Base-by-base conservation (phyloP, 2,329 filamentous ascomycete species). In the Nemania sp. region DNA sequence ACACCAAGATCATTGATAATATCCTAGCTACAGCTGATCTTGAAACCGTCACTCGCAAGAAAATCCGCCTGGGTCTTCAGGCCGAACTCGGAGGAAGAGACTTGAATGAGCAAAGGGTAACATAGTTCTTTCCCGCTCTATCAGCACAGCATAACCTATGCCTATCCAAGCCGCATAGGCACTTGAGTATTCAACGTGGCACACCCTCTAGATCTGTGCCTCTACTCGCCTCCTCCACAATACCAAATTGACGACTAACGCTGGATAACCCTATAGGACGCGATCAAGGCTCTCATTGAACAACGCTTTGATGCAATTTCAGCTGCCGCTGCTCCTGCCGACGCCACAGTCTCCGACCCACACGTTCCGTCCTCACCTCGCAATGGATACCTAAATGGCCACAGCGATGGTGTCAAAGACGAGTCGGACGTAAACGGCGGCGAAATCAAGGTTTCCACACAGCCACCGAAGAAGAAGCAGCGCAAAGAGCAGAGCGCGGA, bases 261-360 rank as follows among this genome's bases (percentile, higher is more conserved):
- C 11, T n/a, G n/a, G n/a, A n/a, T n/a, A n/a, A n/a, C 47, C 27
- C 38, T 6, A 45, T 69, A 93, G 91, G 83, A 86, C 77, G 88
- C 89, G 15, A 90, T 93, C 79, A 93, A 93, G 77, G 83, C 83
- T 59, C 83, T 94, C 56, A 93, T 94, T 63, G 90, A 91, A 80
- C 85, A 88, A 72, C 89, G 92, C 20, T 94, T 94, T 78, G 92
- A 94, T 75, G 87, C 90, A 64, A 87, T 91, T 73, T 88, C 87
- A 57, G 84, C 86, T 29, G 80, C 82, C 49, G 79, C 80, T 47
- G 81, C 81, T 73, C 68, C 71, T 8, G 70, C 69, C 11, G 62
- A 72, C 1, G 56, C 62, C 6, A 66, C 55, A n/a, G 64, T 68
- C 1, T 45, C 71, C 15, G 73, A 77, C n/a, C 57, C 70, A 35